Percentiles rank a stretch among this genome's conserved stretches.
These are phyloP conservation scores for Lactarius indigo DNA, from an alignment of 768 basidiomycete species.

Conservation along the genomic window DNA sequence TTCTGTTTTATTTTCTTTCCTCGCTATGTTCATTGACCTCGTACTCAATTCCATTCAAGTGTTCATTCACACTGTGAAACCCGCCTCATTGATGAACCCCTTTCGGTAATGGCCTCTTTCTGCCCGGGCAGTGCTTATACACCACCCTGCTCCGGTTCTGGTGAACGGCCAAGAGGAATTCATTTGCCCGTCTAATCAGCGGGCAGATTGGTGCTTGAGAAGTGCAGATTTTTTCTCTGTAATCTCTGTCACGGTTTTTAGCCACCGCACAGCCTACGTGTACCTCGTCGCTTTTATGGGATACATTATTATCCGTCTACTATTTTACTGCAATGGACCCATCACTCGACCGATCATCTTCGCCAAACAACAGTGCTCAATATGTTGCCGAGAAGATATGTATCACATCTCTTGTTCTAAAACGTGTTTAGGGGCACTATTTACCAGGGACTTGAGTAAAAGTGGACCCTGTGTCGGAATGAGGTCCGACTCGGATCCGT, in stretches of 20 bases:
- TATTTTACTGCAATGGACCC: background rate
- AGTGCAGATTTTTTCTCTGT: constrained; percentile 16
- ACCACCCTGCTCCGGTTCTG: constrained; percentile 30
- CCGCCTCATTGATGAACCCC: background rate
- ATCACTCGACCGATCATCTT: background rate
- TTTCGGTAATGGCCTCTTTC: constrained; percentile 25
- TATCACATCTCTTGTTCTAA: background rate
- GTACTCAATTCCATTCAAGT: background rate
- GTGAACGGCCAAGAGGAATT: constrained; percentile 26
- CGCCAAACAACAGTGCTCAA: background rate
- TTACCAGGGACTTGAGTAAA: background rate
- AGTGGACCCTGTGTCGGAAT: background rate
- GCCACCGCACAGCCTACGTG: constrained; percentile 17
- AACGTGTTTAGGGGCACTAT: background rate
- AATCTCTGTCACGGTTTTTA: constrained; percentile 23
- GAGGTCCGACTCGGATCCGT: background rate
- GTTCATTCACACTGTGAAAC: background rate
- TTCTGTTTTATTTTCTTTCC: background rate
- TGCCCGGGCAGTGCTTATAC: constrained; percentile 27
- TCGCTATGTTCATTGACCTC: background rate
- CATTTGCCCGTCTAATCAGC: constrained; percentile 20
- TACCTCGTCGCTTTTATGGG: background rate
- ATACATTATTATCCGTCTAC: background rate
- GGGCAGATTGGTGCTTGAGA: constrained; percentile 26
- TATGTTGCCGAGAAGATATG: background rate